Base-by-base conservation (phyloP, 805 yeast species). In the Cyberlindnera petersonii region DNA sequence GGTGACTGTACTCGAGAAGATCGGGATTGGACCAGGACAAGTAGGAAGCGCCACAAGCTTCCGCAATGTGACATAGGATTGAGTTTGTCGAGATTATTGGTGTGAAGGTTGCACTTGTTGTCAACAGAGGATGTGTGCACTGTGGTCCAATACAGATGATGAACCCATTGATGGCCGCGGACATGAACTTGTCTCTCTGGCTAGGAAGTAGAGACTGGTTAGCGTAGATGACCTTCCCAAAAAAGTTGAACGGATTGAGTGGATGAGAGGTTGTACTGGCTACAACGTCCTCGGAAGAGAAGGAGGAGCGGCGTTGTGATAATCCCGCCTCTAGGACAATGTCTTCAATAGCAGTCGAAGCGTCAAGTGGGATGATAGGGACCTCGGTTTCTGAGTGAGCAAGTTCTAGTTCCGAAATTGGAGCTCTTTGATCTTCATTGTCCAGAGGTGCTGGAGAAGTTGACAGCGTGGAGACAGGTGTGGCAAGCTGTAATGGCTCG, bases 91-190 rank as follows among this genome's bases (percentile, higher is more conserved):
- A 23, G 6, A 65, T 61, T 7, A 60, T 58, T 2, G 71, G 69
- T 1, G 69, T 49, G 43, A 68, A 68, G 1, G 68, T 63, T 0
- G 68, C 64, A 1, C 59, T 59, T 1, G 73, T 69, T 9, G 69
- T 66, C 6, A 69, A 47, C 11, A 55, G 49, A 2, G 65, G 62
- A 42, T 68, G 72, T 0, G 72, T 63, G 26, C 61, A 49, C 40
- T 68, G 72, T 1, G 74, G 71, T 1, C 69, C 65, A 9, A 69
- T 53, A 4, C 67, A 52, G 6, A 62, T 61, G 43, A 71, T 60
- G 44, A 68, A 70, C 2, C 68, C 69, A 31, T 63, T 59, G 6
- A 63, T 55, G 42, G 69, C 69, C 4, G 65, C 66, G 6, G 28
- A 18, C 20, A 45, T 35, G 39, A 49, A 47, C 13, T 19, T 31